phyloP scores from a whole-genome alignment of 2,329 filamentous ascomycete species.

The Trichocomaceae sp. region DNA sequence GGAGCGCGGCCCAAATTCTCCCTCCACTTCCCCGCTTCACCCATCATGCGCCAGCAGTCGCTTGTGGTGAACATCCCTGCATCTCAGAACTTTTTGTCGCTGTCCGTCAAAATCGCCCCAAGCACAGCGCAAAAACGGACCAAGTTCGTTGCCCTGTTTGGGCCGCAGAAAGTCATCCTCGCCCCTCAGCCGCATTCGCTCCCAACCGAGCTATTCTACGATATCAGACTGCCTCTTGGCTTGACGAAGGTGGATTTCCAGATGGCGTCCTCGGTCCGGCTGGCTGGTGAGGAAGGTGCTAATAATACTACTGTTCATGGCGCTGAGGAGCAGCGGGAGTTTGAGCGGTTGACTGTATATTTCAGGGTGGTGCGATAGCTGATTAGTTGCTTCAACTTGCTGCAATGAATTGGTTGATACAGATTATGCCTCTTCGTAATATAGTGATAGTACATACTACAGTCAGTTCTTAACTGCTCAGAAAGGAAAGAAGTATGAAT shows the following conservation, averaged over 20 bases:
- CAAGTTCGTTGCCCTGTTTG: conserved; percentile 67
- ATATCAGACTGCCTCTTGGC: conserved; percentile 63
- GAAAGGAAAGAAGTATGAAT: background rate
- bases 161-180: conserved; percentile 55
- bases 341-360: conserved; percentile 69
- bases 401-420: background rate
- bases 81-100: conserved; percentile 63
- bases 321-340: conserved; percentile 55
- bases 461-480: too few species aligned
- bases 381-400: background rate
- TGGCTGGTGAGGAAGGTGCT: conserved; percentile 41
- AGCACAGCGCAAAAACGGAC: conserved; percentile 63
- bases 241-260: conserved; percentile 75
- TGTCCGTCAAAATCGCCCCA: conserved; percentile 60
- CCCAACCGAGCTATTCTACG: conserved; percentile 62
- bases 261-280: conserved; percentile 60
- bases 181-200: conserved; percentile 48
- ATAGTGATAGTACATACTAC: too few species aligned
- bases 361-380: conserved; percentile 55
- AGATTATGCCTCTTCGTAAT: background rate
- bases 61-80: conserved; percentile 63
- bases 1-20: conserved; percentile 56
- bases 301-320: conserved; percentile 44
- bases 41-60: conserved; percentile 62
- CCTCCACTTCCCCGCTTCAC: conserved; percentile 59